Percentiles rank a stretch among this genome's conserved stretches.
Conservation (phyloP, 83 land plant species). For the Isoetes engelmannii region DNA sequence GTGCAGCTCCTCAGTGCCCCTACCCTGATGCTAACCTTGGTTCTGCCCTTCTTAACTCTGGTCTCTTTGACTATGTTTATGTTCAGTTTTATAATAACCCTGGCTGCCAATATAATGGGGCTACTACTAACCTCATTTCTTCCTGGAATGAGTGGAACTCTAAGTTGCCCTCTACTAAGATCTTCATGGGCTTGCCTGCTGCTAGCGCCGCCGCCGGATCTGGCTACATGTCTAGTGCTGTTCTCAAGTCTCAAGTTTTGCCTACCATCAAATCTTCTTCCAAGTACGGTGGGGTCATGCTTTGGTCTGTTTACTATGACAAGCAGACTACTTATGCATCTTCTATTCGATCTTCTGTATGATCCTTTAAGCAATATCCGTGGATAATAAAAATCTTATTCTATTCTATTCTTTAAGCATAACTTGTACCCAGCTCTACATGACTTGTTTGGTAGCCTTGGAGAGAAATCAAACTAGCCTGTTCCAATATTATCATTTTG, state of each 20-base stretch:
- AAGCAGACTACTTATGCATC: slow-evolving; percentile 27
- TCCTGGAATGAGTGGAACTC: slow-evolving; percentile 10
- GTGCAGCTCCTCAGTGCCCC: slow-evolving; percentile 46
- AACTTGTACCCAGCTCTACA: too few relatives aligned
- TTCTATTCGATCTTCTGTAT: slow-evolving; percentile 22
- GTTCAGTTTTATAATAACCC: too few relatives aligned
- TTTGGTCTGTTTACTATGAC: slow-evolving; percentile 35
- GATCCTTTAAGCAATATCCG: not conserved
- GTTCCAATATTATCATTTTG: too few relatives aligned
- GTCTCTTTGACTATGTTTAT: too few relatives aligned
- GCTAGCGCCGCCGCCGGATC: slow-evolving; percentile 23
- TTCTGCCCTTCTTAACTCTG: too few relatives aligned
- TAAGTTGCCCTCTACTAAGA: not conserved
- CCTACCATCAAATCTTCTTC: slow-evolving; percentile 19
- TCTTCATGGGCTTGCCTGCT: slow-evolving; percentile 31
- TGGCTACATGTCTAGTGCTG: slow-evolving; percentile 22
- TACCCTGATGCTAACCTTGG: slow-evolving; percentile 24
- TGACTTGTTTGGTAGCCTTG: too few relatives aligned
- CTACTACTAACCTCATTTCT: too few relatives aligned
- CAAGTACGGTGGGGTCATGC: slow-evolving; percentile 42
- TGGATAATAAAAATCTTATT: too few relatives aligned
- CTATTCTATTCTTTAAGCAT: too few relatives aligned
- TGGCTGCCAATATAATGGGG: too few relatives aligned
- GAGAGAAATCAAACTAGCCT: too few relatives aligned
- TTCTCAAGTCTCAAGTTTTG: slow-evolving; percentile 25